Conservation (phyloP, 495 filamentous ascomycete genomes). For the Aspergillus egyptiacus region DNA sequence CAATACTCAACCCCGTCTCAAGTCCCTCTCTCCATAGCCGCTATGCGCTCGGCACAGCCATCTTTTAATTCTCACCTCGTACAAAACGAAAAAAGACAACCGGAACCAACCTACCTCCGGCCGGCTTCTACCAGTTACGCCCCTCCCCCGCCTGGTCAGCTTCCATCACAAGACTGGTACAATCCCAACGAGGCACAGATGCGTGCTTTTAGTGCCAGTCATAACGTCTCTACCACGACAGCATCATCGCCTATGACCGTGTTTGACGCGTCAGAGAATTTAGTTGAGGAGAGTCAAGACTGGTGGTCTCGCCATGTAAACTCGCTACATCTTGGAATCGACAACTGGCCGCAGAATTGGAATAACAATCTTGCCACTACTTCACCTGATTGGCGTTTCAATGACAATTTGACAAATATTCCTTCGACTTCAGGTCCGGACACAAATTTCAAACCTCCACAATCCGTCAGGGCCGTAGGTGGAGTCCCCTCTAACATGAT, state of each 20-base stretch:
- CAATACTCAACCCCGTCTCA: conserved; percentile 17
- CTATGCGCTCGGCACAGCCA: conserved; percentile 21
- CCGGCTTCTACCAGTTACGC: conserved; percentile 23
- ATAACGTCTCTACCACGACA: conserved; percentile 21
- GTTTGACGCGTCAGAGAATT: conserved; percentile 42
- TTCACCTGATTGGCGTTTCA: conserved; percentile 11
- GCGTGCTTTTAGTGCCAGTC: conserved; percentile 8
- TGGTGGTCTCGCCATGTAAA: conserved; percentile 54
- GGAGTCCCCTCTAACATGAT: conserved; percentile 6
- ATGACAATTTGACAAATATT: conserved; percentile 4
- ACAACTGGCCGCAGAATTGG: conserved; percentile 39
- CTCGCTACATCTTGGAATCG: conserved; percentile 39
- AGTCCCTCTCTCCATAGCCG: conserved; percentile 18
- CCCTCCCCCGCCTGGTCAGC: conserved; percentile 13
- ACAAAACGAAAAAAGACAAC: conserved; percentile 20
- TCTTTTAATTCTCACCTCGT: conserved; percentile 20
- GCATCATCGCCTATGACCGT: conserved; percentile 30
- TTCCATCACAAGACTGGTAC: conserved; percentile 27
- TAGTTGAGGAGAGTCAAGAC: conserved; percentile 51
- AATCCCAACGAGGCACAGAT: conserved; percentile 17
- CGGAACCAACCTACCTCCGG: conserved; percentile 36
- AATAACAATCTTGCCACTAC: conserved; percentile 11
- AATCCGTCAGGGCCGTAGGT: neutral
- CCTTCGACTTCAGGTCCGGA: conserved; percentile 9
- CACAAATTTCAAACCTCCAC: conserved; percentile 4